These are phyloP conservation scores for Cryptococcus sp. DNA, from an alignment of 1,284 basidiomycete genomes.

Conservation along the genomic window DNA sequence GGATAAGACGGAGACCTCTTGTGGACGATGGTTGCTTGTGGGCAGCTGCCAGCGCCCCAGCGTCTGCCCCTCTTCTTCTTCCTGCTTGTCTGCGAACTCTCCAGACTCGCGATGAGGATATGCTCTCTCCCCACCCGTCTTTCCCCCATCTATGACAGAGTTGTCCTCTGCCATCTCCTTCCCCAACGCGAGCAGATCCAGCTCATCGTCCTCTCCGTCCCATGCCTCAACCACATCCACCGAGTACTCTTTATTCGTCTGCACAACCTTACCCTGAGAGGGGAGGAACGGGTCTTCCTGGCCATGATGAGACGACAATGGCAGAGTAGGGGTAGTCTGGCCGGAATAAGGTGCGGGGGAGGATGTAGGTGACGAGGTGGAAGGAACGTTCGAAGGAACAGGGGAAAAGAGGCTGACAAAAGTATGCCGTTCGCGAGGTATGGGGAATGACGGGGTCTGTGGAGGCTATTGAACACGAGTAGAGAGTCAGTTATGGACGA, in stretches of 20 bases:
- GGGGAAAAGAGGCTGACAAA: not conserved
- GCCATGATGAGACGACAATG: slow-evolving; percentile 6
- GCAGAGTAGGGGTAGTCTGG: slow-evolving; percentile 17
- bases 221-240: not conserved
- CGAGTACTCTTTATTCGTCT: not conserved
- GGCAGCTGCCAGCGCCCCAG: too few species aligned
- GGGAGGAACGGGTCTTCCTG: slow-evolving; percentile 11
- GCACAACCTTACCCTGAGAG: not conserved
- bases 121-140: not conserved
- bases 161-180: not conserved
- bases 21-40: too few species aligned
- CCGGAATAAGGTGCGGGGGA: not conserved
- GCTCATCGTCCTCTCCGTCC: slow-evolving; percentile 3
- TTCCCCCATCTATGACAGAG: not conserved
- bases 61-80: too few species aligned
- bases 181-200: not conserved
- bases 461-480: not conserved
- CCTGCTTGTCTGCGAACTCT: too few species aligned
- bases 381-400: not conserved
- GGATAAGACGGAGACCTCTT: too few species aligned
- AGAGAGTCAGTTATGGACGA: not conserved
- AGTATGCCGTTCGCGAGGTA: not conserved
- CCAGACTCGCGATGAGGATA: too few species aligned
- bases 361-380: not conserved
- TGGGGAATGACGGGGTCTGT: not conserved